Percentiles rank a stretch among this genome's conserved stretches.
phyloP scores from a whole-genome alignment of 2,329 filamentous ascomycete species.

The Truncatella angustata region DNA sequence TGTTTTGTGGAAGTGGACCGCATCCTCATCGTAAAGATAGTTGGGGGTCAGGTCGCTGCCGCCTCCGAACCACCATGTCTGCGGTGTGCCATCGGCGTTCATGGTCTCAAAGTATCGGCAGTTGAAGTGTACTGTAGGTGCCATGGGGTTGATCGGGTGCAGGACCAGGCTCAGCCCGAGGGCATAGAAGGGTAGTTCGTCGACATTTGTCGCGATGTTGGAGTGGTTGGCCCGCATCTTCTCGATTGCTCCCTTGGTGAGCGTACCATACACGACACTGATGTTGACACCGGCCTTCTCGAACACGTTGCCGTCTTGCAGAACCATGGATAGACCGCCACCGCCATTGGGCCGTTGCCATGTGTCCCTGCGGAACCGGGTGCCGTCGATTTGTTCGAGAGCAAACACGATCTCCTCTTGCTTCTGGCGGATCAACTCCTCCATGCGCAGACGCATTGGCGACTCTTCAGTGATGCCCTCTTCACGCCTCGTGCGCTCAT shows the following conservation, averaged over 20 bases:
- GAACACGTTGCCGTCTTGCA: constrained; percentile 95
- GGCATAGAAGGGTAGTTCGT: constrained; percentile 90
- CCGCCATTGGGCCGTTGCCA: constrained; percentile 88
- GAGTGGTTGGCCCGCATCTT: constrained; percentile 97
- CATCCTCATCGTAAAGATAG: constrained; percentile 96
- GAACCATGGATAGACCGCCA: constrained; percentile 88
- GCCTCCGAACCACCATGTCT: constrained; percentile 98
- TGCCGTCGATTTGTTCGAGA: constrained; percentile 80
- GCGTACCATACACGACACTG: constrained; percentile 87
- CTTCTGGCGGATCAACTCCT: constrained; percentile 90
- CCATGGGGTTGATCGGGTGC: constrained; percentile 93
- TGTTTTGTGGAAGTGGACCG: constrained; percentile 91
- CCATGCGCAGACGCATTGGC: constrained; percentile 97
- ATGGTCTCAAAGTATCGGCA: constrained; percentile 98
- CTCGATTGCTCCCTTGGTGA: constrained; percentile 82
- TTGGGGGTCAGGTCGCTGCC: constrained; percentile 90
- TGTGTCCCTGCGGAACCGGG: constrained; percentile 76
- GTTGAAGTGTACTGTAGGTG: constrained; percentile 95
- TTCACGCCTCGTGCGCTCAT: constrained; percentile 77
- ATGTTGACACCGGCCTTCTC: constrained; percentile 97
- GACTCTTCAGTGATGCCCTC: constrained; percentile 72
- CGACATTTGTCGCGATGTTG: constrained; percentile 67
- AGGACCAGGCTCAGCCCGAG: constrained; percentile 90
- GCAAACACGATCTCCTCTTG: constrained; percentile 84
- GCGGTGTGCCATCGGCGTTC: constrained; percentile 73